These are phyloP conservation scores for Ogataea henricii DNA, from an alignment of 805 yeast genomes.

Conservation along the genomic window DNA sequence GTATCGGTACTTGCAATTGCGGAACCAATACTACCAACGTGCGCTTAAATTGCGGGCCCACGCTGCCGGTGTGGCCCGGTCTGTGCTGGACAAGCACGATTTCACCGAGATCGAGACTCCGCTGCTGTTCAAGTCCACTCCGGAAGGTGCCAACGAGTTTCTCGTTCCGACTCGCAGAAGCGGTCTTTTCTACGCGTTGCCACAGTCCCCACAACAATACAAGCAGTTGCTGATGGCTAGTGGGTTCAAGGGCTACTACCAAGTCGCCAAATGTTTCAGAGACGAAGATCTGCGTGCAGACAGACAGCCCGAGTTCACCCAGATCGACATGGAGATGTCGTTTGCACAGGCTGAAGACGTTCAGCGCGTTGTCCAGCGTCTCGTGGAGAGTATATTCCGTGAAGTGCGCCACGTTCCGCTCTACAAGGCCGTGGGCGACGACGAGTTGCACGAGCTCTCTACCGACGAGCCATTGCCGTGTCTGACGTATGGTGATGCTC, in stretches of 20 bases:
- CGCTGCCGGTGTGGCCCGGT: constrained; percentile 48
- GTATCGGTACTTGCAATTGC: constrained; percentile 76
- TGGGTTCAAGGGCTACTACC: constrained; percentile 84
- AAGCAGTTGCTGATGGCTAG: constrained; percentile 94
- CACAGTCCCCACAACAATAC: constrained; percentile 98
- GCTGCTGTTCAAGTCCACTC: constrained; percentile 88
- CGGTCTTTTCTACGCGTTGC: constrained; percentile 76
- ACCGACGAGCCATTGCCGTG: constrained; percentile 30
- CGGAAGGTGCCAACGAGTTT: constrained; percentile 97
- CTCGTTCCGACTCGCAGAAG: constrained; percentile 82
- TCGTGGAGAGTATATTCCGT: constrained; percentile 59
- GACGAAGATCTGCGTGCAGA: constrained; percentile 95
- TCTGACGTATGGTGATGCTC: constrained; percentile 67
- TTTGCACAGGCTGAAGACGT: constrained; percentile 74
- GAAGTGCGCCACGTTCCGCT: constrained; percentile 43
- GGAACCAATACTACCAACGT: constrained; percentile 58
- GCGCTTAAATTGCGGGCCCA: constrained; percentile 58
- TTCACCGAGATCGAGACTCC: constrained; percentile 94
- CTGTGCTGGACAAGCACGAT: constrained; percentile 37
- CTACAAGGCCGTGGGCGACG: constrained; percentile 37
- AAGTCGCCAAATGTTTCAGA: constrained; percentile 90
- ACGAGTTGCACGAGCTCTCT: constrained; percentile 31
- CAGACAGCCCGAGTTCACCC: constrained; percentile 97
- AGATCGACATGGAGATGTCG: constrained; percentile 93
- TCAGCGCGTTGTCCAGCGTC: constrained; percentile 57